phyloP scores from a whole-genome alignment of 305 asterid genomes.

The Solanum aculeatissimum region DNA sequence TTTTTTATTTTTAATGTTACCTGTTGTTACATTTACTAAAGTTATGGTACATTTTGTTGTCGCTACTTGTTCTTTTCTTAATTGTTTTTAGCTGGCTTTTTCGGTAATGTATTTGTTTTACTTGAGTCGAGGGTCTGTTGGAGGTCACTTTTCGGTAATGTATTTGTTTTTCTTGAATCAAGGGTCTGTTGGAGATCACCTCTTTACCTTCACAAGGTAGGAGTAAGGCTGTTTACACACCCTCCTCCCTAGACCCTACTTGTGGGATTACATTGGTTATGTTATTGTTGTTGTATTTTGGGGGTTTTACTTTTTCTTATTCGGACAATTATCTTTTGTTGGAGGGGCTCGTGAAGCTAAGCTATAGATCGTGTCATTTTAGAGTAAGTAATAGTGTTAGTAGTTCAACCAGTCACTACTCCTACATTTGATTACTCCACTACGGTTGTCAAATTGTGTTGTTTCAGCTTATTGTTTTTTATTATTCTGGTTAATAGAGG shows the following conservation, averaged over 20 bases:
- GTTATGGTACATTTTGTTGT: background rate
- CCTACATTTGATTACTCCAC: background rate
- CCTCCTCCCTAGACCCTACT: background rate
- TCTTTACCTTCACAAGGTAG: background rate
- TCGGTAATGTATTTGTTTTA: background rate
- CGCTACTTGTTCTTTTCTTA: background rate
- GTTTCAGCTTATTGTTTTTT: background rate
- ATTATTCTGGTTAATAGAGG: background rate
- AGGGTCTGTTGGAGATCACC: background rate
- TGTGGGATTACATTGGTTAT: background rate
- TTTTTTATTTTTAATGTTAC: no score
- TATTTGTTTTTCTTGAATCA: no score
- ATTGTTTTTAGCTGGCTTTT: background rate
- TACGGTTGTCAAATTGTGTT: background rate
- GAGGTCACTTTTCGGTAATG: no score
- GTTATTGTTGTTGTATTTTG: background rate
- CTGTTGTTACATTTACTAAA: background rate
- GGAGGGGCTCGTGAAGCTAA: background rate
- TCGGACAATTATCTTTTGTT: background rate
- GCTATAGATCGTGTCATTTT: background rate
- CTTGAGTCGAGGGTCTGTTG: background rate
- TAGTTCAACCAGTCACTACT: background rate
- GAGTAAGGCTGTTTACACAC: background rate
- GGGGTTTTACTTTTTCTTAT: background rate
- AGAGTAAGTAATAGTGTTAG: background rate